Evolutionary conservation across 768 basidiomycete species (phyloP).

Genomic region (Calocybe cyanea): DNA sequence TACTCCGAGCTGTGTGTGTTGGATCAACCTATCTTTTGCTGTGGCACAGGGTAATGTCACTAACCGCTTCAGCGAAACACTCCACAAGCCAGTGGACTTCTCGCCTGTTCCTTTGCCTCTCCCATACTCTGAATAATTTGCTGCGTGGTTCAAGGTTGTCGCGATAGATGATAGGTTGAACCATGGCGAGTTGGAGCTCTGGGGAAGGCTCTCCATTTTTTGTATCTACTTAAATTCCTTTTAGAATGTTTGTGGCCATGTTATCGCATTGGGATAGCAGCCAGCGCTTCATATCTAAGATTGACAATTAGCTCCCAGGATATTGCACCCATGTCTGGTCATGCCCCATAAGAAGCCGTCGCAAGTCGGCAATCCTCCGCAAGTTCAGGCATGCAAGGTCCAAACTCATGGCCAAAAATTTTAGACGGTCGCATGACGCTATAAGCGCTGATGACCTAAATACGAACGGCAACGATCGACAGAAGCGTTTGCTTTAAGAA

Average conservation of each 20-base stretch:
- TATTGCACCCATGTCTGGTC: slow-evolving; percentile 7
- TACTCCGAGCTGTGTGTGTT: slow-evolving; percentile 43
- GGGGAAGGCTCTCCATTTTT: not conserved
- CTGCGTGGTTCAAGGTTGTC: slow-evolving; percentile 39
- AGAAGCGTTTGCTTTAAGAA: too few relatives aligned
- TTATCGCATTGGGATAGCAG: too few relatives aligned
- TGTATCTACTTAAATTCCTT: too few relatives aligned
- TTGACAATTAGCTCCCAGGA: not conserved
- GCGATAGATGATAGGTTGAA: slow-evolving; percentile 30
- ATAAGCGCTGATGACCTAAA: too few relatives aligned
- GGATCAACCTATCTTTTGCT: slow-evolving; percentile 5
- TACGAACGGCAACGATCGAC: too few relatives aligned
- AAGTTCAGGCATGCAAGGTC: too few relatives aligned
- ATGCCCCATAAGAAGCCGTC: not conserved
- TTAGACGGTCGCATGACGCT: too few relatives aligned
- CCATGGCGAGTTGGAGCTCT: not conserved
- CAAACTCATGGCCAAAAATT: too few relatives aligned
- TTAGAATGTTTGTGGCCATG: too few relatives aligned
- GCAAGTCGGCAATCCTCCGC: too few relatives aligned
- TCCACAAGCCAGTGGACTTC: slow-evolving; percentile 52
- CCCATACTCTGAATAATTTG: slow-evolving; percentile 44
- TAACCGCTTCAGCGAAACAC: slow-evolving; percentile 58
- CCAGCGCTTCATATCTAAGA: not conserved
- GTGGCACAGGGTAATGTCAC: slow-evolving; percentile 3
- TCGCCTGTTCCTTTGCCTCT: slow-evolving; percentile 38